phyloP scores from a whole-genome alignment of 2,329 filamentous ascomycete species.

The Fusarium pseudoanthophilum region DNA sequence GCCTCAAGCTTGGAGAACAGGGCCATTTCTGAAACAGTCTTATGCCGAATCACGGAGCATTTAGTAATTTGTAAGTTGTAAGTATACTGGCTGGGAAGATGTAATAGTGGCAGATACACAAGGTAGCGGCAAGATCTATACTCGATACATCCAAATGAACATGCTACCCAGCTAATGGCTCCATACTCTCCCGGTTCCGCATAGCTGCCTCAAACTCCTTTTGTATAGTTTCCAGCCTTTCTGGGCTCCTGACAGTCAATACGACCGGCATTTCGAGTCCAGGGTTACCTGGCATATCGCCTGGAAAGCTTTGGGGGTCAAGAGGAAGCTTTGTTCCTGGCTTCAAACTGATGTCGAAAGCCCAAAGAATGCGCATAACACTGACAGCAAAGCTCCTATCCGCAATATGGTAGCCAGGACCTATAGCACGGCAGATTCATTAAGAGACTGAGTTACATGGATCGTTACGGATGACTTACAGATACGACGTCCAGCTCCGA shows the following conservation, averaged over 20 bases:
- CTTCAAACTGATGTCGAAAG: neutral
- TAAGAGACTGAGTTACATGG: rapidly evolving
- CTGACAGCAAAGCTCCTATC: neutral
- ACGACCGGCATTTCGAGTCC: neutral
- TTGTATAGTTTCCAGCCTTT: neutral
- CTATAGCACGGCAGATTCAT: neutral
- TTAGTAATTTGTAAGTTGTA: neutral
- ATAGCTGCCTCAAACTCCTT: neutral
- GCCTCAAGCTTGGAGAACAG: neutral
- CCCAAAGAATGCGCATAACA: neutral
- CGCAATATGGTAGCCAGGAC: neutral
- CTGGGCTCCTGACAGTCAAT: neutral
- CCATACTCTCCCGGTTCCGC: neutral
- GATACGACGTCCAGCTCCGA: neutral
- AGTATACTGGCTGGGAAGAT: too few species aligned
- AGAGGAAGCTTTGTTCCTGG: neutral
- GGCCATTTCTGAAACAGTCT: neutral
- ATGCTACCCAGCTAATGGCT: neutral
- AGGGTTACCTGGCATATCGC: neutral
- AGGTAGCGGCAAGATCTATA: neutral
- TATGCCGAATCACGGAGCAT: neutral
- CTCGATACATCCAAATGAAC: neutral
- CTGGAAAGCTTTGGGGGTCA: neutral
- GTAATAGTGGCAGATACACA: too few species aligned
- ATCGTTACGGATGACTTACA: neutral